phyloP scores from a whole-genome alignment of 2,329 filamentous ascomycete species.

The Fusarium siculi region DNA sequence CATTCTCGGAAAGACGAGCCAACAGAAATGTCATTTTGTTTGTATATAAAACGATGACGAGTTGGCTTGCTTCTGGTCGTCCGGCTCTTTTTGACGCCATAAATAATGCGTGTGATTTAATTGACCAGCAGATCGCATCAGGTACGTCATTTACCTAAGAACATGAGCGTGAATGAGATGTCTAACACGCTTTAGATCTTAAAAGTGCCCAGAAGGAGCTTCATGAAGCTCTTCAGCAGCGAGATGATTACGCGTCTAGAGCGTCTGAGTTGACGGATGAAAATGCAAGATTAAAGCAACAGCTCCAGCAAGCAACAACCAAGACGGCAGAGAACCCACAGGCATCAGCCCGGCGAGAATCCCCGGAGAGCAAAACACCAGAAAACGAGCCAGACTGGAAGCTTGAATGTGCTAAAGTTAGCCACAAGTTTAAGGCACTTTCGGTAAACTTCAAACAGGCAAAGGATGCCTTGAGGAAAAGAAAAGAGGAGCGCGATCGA shows the following conservation, averaged over 20 bases:
- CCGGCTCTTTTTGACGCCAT: constrained; percentile 55
- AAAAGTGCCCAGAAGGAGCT: constrained; percentile 57
- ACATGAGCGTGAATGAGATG: neutral
- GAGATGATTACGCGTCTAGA: constrained; percentile 24
- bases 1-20: constrained; percentile 2
- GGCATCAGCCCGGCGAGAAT: neutral
- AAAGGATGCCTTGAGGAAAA: constrained; percentile 52
- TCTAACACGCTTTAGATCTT: constrained; percentile 44
- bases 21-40: constrained; percentile 17
- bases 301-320: constrained; percentile 19
- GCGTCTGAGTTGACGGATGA: constrained; percentile 25
- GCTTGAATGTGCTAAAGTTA: constrained; percentile 51
- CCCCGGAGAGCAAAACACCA: neutral
- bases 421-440: constrained; percentile 55
- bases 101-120: constrained; percentile 51
- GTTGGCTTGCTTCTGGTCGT: constrained; percentile 54
- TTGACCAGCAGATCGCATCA: constrained; percentile 51
- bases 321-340: neutral
- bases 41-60: constrained; percentile 48
- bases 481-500: constrained; percentile 54
- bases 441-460: constrained; percentile 55
- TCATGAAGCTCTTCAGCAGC: constrained; percentile 28
- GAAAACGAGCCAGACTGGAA: constrained; percentile 39
- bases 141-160: constrained; percentile 45
- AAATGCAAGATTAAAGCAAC: constrained; percentile 33